Conservation (phyloP, 2,329 filamentous ascomycete species). For the Lithohypha guttulata region DNA sequence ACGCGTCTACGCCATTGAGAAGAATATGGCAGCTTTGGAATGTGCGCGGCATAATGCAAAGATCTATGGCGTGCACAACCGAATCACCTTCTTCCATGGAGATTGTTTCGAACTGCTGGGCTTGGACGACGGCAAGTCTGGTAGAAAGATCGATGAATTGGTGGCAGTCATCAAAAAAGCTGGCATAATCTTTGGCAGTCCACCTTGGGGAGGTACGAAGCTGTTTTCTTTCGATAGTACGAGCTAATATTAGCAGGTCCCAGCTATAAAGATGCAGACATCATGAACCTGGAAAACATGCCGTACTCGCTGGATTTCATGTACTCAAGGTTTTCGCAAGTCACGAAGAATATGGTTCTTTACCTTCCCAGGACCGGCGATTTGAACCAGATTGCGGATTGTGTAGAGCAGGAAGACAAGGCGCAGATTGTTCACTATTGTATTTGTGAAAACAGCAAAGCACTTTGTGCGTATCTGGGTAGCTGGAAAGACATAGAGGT, state of each 20-base stretch:
- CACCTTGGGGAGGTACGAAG: constrained; percentile 59
- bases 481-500: constrained; percentile 11
- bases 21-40: constrained; percentile 64
- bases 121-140: constrained; percentile 19
- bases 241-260: constrained; percentile 39
- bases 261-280: constrained; percentile 46
- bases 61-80: constrained; percentile 66
- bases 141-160: constrained; percentile 30
- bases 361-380: constrained; percentile 82
- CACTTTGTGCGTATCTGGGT: constrained; percentile 50
- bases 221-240: not conserved
- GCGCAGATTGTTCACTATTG: constrained; percentile 81
- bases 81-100: constrained; percentile 75
- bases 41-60: constrained; percentile 89
- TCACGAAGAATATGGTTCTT: constrained; percentile 51
- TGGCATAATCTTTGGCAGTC: constrained; percentile 58
- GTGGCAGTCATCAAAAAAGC: constrained; percentile 37
- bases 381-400: constrained; percentile 61
- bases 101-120: constrained; percentile 71
- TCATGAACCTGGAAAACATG: constrained; percentile 73
- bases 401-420: constrained; percentile 41
- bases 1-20: constrained; percentile 79
- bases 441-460: constrained; percentile 79
- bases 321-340: constrained; percentile 47
- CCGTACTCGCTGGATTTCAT: constrained; percentile 65